Percentiles rank a stretch among this genome's conserved stretches.
Evolutionary conservation across 805 yeast genomes (phyloP).

Genomic region (Hanseniaspora jakobsenii): DNA sequence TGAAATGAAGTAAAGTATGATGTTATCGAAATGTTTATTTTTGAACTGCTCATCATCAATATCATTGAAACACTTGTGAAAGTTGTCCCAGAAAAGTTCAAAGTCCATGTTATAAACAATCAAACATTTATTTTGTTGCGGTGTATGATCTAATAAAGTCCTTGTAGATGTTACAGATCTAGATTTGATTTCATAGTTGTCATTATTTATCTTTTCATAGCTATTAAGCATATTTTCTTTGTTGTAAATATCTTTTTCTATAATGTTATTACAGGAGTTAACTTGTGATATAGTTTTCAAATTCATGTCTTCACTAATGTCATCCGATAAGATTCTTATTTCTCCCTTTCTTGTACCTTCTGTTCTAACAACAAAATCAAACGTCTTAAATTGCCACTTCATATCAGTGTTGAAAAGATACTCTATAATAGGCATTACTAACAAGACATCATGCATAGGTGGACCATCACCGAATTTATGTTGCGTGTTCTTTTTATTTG

Average conservation of each 20-base stretch:
- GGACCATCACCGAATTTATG: constrained; percentile 41
- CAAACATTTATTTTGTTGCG: constrained; percentile 16
- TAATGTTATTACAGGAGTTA: no score
- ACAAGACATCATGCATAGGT: constrained; percentile 71
- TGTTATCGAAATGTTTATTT: background rate
- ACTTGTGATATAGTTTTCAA: constrained; percentile 20
- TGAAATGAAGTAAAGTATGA: background rate
- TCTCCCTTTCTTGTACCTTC: constrained; percentile 47
- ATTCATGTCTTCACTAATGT: constrained; percentile 23
- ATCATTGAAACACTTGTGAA: constrained; percentile 30
- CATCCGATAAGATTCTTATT: constrained; percentile 36
- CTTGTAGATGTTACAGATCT: no score
- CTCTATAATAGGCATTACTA: constrained; percentile 46
- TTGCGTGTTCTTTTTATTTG: constrained; percentile 30
- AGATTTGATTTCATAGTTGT: no score
- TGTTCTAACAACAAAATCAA: constrained; percentile 23
- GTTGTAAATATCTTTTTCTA: no score
- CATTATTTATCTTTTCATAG: no score
- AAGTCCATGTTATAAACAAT: constrained; percentile 34
- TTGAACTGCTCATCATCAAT: background rate
- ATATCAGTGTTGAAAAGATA: constrained; percentile 21
- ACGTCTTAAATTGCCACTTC: constrained; percentile 20
- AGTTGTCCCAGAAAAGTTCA: constrained; percentile 36
- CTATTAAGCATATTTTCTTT: no score
- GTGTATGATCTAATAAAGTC: constrained; percentile 24